phyloP scores from a whole-genome alignment of 768 basidiomycete genomes.

The Tylopilus subfusipes region DNA sequence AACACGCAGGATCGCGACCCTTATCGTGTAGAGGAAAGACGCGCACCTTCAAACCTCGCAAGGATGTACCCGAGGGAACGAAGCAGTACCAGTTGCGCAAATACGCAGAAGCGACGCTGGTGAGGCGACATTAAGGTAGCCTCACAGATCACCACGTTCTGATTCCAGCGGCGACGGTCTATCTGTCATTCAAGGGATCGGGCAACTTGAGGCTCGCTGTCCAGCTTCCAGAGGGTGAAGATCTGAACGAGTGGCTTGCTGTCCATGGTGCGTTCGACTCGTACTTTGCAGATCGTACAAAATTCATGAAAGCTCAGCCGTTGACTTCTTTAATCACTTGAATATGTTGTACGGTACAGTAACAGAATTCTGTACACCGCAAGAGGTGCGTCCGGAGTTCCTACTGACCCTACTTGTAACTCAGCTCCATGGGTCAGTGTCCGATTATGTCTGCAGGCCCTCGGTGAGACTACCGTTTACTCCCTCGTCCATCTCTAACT shows the following conservation, averaged over 20 bases:
- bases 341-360: conserved; percentile 99
- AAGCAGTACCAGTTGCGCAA: conserved; percentile 98
- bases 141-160: conserved; percentile 6
- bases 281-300: background rate
- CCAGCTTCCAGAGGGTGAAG: conserved; percentile 93
- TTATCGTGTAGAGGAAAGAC: conserved; percentile 70
- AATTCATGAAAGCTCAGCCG: conserved; percentile 52
- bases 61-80: conserved; percentile 91
- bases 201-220: conserved; percentile 93
- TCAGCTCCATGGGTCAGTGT: conserved; percentile 48
- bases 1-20: conserved; percentile 7
- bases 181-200: conserved; percentile 61
- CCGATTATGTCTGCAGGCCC: conserved; percentile 97
- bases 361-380: conserved; percentile 94
- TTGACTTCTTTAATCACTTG: conserved; percentile 99
- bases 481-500: conserved; percentile 1
- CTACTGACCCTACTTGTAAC: conserved; percentile 5
- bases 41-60: conserved; percentile 94
- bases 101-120: conserved; percentile 94
- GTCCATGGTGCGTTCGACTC: conserved; percentile 73
- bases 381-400: conserved; percentile 59
- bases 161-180: conserved; percentile 1
- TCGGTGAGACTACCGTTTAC: conserved; percentile 47
- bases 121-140: conserved; percentile 26
- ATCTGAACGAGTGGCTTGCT: conserved; percentile 98